Percentiles rank a stretch among this genome's conserved stretches.
Evolutionary conservation across 768 basidiomycete genomes (phyloP).

Genomic region (Kwoniella sp.): DNA sequence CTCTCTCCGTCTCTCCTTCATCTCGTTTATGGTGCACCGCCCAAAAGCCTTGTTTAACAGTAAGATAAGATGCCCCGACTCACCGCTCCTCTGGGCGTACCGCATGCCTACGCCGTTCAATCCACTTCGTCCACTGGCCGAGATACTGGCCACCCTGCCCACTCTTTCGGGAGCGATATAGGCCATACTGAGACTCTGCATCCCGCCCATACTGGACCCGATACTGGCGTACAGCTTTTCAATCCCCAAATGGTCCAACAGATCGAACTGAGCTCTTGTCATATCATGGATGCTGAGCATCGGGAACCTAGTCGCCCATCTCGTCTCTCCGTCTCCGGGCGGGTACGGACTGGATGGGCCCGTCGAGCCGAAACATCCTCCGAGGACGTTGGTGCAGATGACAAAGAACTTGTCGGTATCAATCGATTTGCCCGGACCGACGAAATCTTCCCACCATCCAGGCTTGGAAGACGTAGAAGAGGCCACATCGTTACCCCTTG

Average conservation of each 20-base stretch:
- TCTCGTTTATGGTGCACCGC: too few relatives aligned
- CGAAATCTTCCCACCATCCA: conserved; percentile 99
- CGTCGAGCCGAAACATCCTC: conserved; percentile 96
- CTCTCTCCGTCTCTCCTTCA: too few relatives aligned
- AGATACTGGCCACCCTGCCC: conserved; percentile 87
- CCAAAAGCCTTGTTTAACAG: background rate
- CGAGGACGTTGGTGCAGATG: conserved; percentile 94
- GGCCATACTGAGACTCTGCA: conserved; percentile 95
- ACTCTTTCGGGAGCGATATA: conserved; percentile 89
- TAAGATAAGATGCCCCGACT: too few relatives aligned
- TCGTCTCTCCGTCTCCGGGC: conserved; percentile 57
- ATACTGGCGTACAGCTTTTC: conserved; percentile 88
- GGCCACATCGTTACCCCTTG: conserved; percentile 59
- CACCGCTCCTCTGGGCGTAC: conserved; percentile 93
- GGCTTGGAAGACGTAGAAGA: conserved; percentile 78
- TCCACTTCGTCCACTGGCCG: conserved; percentile 88
- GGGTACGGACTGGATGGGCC: conserved; percentile 86
- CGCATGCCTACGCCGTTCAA: conserved; percentile 93
- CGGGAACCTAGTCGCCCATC: conserved; percentile 89
- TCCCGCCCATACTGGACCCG: conserved; percentile 94
- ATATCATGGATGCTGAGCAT: conserved; percentile 94
- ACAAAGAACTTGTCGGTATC: conserved; percentile 92
- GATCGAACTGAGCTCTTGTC: conserved; percentile 85
- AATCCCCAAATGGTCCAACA: conserved; percentile 82
- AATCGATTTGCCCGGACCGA: conserved; percentile 89